Base-by-base conservation (phyloP, 139 green algal genomes). In the Micromonas commoda region DNA sequence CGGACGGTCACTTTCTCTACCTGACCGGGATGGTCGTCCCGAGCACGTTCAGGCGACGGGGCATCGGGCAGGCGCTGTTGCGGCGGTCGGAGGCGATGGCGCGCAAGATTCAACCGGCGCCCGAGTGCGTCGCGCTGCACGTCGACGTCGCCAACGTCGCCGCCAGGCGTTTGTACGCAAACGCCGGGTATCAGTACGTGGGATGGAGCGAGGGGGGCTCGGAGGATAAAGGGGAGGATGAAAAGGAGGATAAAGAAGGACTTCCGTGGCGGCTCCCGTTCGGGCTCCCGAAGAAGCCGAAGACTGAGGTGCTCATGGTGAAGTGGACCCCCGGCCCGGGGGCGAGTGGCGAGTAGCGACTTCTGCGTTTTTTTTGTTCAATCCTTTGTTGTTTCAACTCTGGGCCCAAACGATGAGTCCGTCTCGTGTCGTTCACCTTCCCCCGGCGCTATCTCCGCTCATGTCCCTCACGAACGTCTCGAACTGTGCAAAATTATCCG, bases 121-220 rank as follows among this genome's bases (percentile, higher is more conserved):
- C 68, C 24, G 38, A 23, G 38, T 38, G 31, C 33, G 61, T 75
- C 31, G 68, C 68, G 20, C 37, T 75, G 68, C 68, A 75, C 68
- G 68, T 75, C 35, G 34, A 26, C 5, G 38, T 37, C 24, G 35
- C 60, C 53, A 75, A 75, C 33, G 68, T 29, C 20, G 20, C 4
- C 33, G 68, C 68, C 3, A 28, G 52, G 9, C 21, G 34, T 23
- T 29, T 75, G 37, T 75, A 75, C 33, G 68, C 60, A 61, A 23
- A n/a, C 23, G 52, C n/a, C 21, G 68, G 68, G 37, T n/a, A n/a
- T n/a, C n/a, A n/a, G n/a, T 75, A 75, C 64, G 64, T 71, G n/a
- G 26, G 26, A 33, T 26, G 38, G n/a, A 38, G 23, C 23, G 64
- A 32, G 26, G 26, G 26, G 32, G 64, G 33, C 26, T 26, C 33